Conservation (phyloP, 1,139 yeast genomes). For the Pichia sp. region DNA sequence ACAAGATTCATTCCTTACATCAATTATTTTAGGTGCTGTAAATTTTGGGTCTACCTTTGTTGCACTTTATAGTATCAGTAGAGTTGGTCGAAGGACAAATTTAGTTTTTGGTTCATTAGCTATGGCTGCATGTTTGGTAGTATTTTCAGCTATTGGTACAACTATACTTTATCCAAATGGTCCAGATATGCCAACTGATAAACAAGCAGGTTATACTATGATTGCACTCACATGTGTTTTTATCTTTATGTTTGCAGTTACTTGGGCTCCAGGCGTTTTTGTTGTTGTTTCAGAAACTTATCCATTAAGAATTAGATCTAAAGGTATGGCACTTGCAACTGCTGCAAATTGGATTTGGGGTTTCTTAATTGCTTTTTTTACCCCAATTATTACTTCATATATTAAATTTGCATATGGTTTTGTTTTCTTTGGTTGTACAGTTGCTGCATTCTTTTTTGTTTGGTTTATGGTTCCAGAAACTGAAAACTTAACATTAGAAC, state of each 20-base stretch:
- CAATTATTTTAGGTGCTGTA: constrained; percentile 71
- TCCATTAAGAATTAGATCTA: constrained; percentile 72
- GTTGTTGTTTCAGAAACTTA: constrained; percentile 73
- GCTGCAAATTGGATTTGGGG: constrained; percentile 80
- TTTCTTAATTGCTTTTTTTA: constrained; percentile 66
- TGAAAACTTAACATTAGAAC: constrained; percentile 58
- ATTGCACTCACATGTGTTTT: constrained; percentile 70
- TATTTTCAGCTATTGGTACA: constrained; percentile 65
- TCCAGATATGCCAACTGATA: constrained; percentile 28
- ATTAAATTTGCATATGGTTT: constrained; percentile 60
- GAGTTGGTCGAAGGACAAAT: constrained; percentile 62
- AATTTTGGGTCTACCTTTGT: constrained; percentile 70
- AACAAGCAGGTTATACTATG: constrained; percentile 63
- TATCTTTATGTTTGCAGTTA: constrained; percentile 74
- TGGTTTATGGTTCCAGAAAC: constrained; percentile 42
- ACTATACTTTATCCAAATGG: constrained; percentile 55
- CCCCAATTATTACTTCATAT: constrained; percentile 57
- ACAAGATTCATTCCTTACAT: constrained; percentile 64
- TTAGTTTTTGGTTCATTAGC: constrained; percentile 55
- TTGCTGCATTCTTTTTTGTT: constrained; percentile 53
- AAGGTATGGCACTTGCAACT: constrained; percentile 69
- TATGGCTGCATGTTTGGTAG: constrained; percentile 59
- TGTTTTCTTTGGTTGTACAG: constrained; percentile 64
- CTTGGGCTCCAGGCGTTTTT: constrained; percentile 87
- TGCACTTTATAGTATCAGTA: constrained; percentile 61